Conservation (phyloP, 352 stramenopile species). For the Phytophthora kernoviae region DNA sequence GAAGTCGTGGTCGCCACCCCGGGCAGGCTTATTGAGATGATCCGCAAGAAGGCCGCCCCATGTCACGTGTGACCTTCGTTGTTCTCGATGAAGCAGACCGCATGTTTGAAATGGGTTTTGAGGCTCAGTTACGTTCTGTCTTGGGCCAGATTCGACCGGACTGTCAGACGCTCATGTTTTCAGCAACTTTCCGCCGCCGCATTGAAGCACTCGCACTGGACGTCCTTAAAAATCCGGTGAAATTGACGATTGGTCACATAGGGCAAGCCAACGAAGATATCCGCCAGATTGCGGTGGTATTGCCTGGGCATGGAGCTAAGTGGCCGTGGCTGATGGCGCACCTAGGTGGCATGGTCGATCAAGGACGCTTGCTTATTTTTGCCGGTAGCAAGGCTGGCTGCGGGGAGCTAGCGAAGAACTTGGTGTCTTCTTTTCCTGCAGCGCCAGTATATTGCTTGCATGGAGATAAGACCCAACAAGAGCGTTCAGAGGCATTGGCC, state of each 20-base stretch:
- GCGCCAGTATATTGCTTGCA: slow-evolving; percentile 58
- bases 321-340: slow-evolving; percentile 87
- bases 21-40: slow-evolving; percentile 83
- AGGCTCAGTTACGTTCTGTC: slow-evolving; percentile 81
- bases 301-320: slow-evolving; percentile 77
- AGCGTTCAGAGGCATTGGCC: slow-evolving; percentile 65
- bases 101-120: slow-evolving; percentile 92
- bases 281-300: slow-evolving; percentile 75
- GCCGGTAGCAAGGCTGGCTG: slow-evolving; percentile 84
- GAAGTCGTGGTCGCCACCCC: slow-evolving; percentile 85
- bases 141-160: slow-evolving; percentile 85
- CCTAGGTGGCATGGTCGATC: slow-evolving; percentile 53
- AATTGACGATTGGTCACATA: slow-evolving; percentile 77
- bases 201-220: slow-evolving; percentile 79
- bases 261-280: slow-evolving; percentile 93
- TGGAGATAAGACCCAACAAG: slow-evolving; percentile 82
- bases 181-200: slow-evolving; percentile 78
- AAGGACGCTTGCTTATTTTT: slow-evolving; percentile 89
- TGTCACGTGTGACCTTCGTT: slow-evolving; percentile 83
- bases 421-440: slow-evolving; percentile 35
- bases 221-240: slow-evolving; percentile 82
- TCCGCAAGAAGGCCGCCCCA: slow-evolving; percentile 69
- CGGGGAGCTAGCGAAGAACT: slow-evolving; percentile 80
- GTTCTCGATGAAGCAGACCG: slow-evolving; percentile 89
- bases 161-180: slow-evolving; percentile 89